Conservation (phyloP, 805 yeast species). For the Yarrowia deformans region DNA sequence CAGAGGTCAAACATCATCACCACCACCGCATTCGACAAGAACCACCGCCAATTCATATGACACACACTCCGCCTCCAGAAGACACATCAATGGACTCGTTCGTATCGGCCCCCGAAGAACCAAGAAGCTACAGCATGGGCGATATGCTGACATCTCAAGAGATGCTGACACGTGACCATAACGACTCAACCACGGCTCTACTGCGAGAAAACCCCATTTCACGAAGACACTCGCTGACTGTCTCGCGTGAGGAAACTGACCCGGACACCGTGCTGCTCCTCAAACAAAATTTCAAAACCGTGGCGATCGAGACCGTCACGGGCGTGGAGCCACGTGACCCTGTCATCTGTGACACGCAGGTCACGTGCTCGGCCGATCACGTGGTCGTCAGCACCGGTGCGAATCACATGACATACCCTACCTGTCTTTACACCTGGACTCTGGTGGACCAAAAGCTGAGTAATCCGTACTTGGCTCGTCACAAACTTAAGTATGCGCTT, state of each 20-base stretch:
- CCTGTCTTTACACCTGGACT: slow-evolving; percentile 30
- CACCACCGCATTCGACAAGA: background rate
- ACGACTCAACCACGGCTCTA: background rate
- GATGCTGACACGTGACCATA: slow-evolving; percentile 1
- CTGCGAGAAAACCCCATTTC: slow-evolving; percentile 9
- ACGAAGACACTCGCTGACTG: slow-evolving; percentile 1
- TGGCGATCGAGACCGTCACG: slow-evolving; percentile 16
- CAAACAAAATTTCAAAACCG: slow-evolving; percentile 10
- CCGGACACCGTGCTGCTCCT: background rate
- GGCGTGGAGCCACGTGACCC: slow-evolving; percentile 26
- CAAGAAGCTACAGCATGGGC: slow-evolving; percentile 4
- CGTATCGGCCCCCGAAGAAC: slow-evolving; percentile 2
- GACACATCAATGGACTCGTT: slow-evolving; percentile 4
- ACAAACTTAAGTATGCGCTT: slow-evolving; percentile 17
- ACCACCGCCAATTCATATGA: background rate
- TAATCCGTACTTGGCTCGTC: background rate
- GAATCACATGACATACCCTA: slow-evolving; percentile 6
- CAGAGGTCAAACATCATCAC: background rate
- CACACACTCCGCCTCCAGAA: background rate
- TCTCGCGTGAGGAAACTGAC: background rate
- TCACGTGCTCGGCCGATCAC: slow-evolving; percentile 20
- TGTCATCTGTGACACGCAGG: background rate
- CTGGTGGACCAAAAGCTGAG: slow-evolving; percentile 19
- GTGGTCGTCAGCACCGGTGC: background rate
- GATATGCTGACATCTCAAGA: slow-evolving; percentile 3